Conservation (phyloP, 495 filamentous ascomycete species). For the Achaetomiella virescens region DNA sequence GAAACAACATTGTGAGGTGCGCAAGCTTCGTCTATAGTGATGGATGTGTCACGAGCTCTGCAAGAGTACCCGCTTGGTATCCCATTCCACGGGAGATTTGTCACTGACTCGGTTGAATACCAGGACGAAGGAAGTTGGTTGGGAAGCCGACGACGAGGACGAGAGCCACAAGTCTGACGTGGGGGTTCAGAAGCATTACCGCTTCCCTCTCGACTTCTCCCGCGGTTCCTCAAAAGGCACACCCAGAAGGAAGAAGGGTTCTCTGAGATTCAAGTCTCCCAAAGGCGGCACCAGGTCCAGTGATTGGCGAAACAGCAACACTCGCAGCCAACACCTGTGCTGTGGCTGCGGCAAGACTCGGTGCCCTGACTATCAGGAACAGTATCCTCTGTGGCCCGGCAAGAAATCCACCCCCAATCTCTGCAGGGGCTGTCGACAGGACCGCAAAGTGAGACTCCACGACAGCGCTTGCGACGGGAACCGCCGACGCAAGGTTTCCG, state of each 20-base stretch:
- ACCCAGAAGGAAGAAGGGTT: background rate
- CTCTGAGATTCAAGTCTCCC: background rate
- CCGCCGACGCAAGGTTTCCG: background rate
- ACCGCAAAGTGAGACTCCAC: background rate
- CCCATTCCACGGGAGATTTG: too few species aligned
- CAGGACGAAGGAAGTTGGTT: constrained; percentile 9
- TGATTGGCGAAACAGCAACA: background rate
- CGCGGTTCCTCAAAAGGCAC: background rate
- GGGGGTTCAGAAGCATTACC: background rate
- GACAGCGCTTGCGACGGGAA: background rate
- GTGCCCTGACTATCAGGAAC: constrained; percentile 22
- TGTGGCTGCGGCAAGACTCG: constrained; percentile 24
- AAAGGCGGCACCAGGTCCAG: background rate
- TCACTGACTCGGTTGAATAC: background rate
- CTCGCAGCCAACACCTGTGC: constrained; percentile 13
- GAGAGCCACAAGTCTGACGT: background rate
- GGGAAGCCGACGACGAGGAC: background rate
- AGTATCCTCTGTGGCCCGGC: constrained; percentile 10
- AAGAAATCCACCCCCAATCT: constrained; percentile 16
- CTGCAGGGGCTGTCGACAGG: constrained; percentile 22
- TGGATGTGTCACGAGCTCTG: background rate
- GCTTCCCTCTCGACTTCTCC: constrained; percentile 5
- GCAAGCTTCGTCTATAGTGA: too few species aligned
- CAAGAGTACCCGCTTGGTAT: background rate
- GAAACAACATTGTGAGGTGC: too few species aligned